Evolutionary conservation across 768 basidiomycete genomes (phyloP).

Genomic region (Cyclocybe aegerita): DNA sequence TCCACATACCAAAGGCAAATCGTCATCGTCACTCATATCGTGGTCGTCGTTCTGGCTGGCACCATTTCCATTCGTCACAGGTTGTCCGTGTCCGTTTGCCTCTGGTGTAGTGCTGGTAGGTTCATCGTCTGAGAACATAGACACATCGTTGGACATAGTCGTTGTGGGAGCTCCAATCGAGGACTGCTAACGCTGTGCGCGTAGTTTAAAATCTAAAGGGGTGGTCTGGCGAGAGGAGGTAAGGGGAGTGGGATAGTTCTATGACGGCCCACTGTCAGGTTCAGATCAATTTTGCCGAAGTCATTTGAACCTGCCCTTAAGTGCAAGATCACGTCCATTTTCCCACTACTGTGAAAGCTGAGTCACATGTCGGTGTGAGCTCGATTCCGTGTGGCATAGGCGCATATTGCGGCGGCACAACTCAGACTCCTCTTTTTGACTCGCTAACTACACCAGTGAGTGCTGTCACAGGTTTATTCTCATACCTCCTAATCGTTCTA

Average conservation of each 20-base stretch:
- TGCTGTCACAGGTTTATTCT: not conserved
- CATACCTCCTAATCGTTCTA: constrained; percentile 4
- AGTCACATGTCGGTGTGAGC: constrained; percentile 10
- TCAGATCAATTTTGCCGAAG: constrained; percentile 42
- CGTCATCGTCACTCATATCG: constrained; percentile 69
- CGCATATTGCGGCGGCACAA: too few species aligned
- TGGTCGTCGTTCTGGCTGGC: constrained; percentile 35
- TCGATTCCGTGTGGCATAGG: too few species aligned
- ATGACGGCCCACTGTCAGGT: constrained; percentile 25
- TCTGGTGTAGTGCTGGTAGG: constrained; percentile 43
- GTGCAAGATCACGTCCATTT: constrained; percentile 31
- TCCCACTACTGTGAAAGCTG: constrained; percentile 4
- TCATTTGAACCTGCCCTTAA: constrained; percentile 61
- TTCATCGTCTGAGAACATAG: constrained; percentile 63
- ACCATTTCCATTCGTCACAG: constrained; percentile 44
- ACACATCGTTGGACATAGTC: constrained; percentile 30
- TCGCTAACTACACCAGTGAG: not conserved
- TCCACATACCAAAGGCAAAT: constrained; percentile 67
- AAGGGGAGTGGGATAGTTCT: constrained; percentile 24
- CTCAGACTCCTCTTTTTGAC: not conserved
- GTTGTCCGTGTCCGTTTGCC: constrained; percentile 39
- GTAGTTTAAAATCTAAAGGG: constrained; percentile 7
- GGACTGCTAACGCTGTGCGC: constrained; percentile 9
- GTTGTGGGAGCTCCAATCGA: constrained; percentile 10
- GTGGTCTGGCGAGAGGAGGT: constrained; percentile 11